phyloP scores from a whole-genome alignment of 768 basidiomycete species.

The Zangia roseola region DNA sequence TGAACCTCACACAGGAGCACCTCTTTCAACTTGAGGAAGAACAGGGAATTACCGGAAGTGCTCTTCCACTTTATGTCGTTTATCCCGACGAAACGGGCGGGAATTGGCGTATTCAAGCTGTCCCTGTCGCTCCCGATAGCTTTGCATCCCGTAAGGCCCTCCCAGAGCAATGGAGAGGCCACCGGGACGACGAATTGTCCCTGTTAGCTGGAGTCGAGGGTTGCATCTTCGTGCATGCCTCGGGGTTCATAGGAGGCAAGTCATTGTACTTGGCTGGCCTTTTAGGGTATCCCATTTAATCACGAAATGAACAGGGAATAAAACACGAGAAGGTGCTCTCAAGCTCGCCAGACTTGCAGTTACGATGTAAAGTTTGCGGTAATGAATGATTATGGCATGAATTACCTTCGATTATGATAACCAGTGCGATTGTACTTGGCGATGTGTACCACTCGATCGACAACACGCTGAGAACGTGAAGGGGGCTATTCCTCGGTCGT shows the following conservation, averaged over 20 bases:
- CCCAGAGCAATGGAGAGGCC: constrained; percentile 91
- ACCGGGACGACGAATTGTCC: constrained; percentile 82
- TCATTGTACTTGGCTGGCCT: constrained; percentile 4
- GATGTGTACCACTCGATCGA: constrained; percentile 2
- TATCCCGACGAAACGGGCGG: constrained; percentile 80
- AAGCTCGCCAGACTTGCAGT: constrained; percentile 68
- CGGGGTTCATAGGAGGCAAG: constrained; percentile 94
- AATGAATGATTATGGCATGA: constrained; percentile 16
- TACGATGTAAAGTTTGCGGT: constrained; percentile 37
- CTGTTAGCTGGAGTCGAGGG: constrained; percentile 72
- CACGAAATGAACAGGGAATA: constrained; percentile 59
- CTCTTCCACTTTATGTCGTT: constrained; percentile 76
- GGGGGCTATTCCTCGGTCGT: neutral
- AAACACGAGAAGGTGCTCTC: constrained; percentile 86
- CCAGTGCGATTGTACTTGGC: constrained; percentile 11
- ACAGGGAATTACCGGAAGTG: constrained; percentile 40
- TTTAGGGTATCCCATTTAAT: constrained; percentile 6
- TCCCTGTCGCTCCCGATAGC: constrained; percentile 76
- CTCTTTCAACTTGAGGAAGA: constrained; percentile 83
- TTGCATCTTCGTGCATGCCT: constrained; percentile 91
- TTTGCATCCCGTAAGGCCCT: constrained; percentile 91
- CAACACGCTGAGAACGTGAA: constrained; percentile 16
- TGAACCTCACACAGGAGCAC: constrained; percentile 65
- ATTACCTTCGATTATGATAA: constrained; percentile 12
- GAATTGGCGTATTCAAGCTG: constrained; percentile 92